Base-by-base conservation (phyloP, 163 green algal species). In the Scenedesmus sp. region DNA sequence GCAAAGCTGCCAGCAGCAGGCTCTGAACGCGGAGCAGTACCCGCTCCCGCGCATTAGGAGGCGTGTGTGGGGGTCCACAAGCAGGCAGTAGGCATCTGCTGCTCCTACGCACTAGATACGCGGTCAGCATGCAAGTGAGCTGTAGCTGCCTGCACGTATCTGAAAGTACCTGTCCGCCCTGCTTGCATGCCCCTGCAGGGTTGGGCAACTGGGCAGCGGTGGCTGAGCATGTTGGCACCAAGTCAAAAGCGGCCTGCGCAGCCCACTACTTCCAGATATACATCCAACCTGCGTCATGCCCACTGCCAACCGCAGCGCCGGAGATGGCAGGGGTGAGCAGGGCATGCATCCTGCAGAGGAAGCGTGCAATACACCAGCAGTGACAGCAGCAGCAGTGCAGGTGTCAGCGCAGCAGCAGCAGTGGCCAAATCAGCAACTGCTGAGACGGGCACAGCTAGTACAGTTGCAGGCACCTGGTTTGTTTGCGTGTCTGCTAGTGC, bases 121-220 rank as follows among this genome's bases (percentile, higher is more conserved):
- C 51, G 24, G 51, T 15, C 24, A 15, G 24, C 13, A 26, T 22
- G 12, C 12, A 61, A 61, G 9, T 12, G 13, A 61, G 51, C 51
- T 56, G 46, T 56, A 10, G 46, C 46, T 56, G 46, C 46, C 46
- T 18, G 7, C 7, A 56, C 7, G 10, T 56, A 7, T 10, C 46
- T 18, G 46, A 7, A 56, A 56, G 7, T 10, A 56, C 7, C 15
- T 68, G 49, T 81, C 72, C 49, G 72, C 33, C 51, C 82, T 88
- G 30, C 35, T 18, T 43, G n/a, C n/a, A n/a, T n/a, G n/a, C n/a
- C n/a, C 42, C 82, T 49, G 59, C 88, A 92, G 96, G 98, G 22
- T 89, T 99, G 53, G 97, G 97, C 89, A 99, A 99, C 95, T 99
- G 98, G 98, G 87, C 81, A 3, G 95, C 96, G 10, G 94, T 99